Conservation (phyloP, 2,329 filamentous ascomycete species). For the Harringtonia aguacate region DNA sequence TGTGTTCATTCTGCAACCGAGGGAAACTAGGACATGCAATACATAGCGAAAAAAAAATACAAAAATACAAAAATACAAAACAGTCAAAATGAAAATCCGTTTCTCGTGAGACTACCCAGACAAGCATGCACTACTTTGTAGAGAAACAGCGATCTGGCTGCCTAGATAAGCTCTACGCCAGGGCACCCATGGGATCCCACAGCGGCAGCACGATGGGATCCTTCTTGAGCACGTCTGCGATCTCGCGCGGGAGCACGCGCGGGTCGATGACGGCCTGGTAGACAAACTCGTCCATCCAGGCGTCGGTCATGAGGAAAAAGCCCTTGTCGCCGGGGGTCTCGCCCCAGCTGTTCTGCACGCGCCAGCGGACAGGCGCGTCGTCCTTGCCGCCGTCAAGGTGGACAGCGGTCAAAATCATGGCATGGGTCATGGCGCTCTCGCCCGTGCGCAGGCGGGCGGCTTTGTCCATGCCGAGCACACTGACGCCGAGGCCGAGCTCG, state of each 20-base stretch:
- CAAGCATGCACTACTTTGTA: too few relatives aligned
- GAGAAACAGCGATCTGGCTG: too few relatives aligned
- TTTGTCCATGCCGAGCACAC: constrained; percentile 64
- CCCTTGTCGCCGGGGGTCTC: constrained; percentile 59
- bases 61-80: too few relatives aligned
- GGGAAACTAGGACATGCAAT: too few relatives aligned
- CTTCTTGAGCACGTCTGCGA: constrained; percentile 60
- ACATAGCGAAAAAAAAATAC: too few relatives aligned
- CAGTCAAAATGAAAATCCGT: too few relatives aligned
- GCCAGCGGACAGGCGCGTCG: constrained; percentile 55
- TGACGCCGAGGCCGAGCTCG: constrained; percentile 71
- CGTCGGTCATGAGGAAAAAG: constrained; percentile 83
- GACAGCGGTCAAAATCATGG: constrained; percentile 83
- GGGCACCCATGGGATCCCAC: constrained; percentile 72
- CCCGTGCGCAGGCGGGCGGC: constrained; percentile 61
- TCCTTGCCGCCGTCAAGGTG: constrained; percentile 56
- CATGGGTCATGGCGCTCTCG: constrained; percentile 80
- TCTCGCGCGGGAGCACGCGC: constrained; percentile 50
- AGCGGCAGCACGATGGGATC: constrained; percentile 60
- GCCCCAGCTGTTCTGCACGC: constrained; percentile 83
- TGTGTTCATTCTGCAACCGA: too few relatives aligned
- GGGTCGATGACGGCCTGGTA: constrained; percentile 82
- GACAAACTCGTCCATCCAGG: constrained; percentile 69
- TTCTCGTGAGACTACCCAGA: too few relatives aligned
- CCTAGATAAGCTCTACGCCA: too few relatives aligned